Base-by-base conservation (phyloP, 2,329 filamentous ascomycete species). In the Botrytis porri region DNA sequence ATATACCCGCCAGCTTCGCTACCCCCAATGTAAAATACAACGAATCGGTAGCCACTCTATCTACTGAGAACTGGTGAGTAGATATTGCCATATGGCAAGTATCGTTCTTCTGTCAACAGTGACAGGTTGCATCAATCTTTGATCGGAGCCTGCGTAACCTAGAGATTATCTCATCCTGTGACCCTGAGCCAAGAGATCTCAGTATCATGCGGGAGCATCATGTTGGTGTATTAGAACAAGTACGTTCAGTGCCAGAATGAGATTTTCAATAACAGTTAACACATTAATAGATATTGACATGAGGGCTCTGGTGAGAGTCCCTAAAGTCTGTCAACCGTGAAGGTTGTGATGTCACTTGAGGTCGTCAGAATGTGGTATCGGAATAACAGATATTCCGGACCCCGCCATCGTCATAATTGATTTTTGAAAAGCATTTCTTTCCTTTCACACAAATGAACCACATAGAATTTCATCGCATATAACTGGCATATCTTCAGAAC, bases 351-450 rank as follows among this genome's bases (percentile, higher is more conserved):
- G 35, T 54, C 64, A 54, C 45, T 41, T 18, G 54, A 45, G 10
- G 45, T 57, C 29, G 51, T 51, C 22, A 6, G 1, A 35, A 8
- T 20, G 16, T 22, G 14, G 8, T 37, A 8, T 41, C 69, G 69
- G 69, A 64, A 39, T 16, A 71, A 71, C 14, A 32, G n/a, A 64
- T 64, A 14, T 41, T 64, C 69, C 69, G 41, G 43, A 71, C 43
- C 57, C 59, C 43, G 69, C 43, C 59, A 64, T 64, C 69, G 69
- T 71, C 69, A 71, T 71, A 29, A 65, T 57, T 12, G 37, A 57
- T 59, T 69, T 67, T 69, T 69, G n/a, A 32, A 57, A 57, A 9
- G 12, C 37, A 37, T 51, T 51, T 71, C 63, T 61, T 65, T 61
- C n/a, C 60, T 43, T 41, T 51, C 43, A 20, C 45, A 62, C 43